phyloP scores from a whole-genome alignment of 768 basidiomycete species.

The Pleurotus giganteus region DNA sequence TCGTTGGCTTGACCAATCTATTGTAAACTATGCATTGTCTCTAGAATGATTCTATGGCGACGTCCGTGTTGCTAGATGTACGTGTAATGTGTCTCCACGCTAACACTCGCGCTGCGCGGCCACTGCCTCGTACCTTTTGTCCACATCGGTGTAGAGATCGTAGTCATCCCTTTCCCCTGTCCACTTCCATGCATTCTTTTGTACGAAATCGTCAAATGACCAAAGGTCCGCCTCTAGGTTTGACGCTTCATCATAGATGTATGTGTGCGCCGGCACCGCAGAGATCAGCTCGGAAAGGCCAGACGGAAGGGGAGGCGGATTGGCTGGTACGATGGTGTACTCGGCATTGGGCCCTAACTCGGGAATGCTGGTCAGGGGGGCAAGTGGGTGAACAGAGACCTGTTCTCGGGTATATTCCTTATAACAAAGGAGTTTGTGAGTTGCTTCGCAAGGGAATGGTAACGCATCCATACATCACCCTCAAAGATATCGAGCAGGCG shows the following conservation, averaged over 20 bases:
- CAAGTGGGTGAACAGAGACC: slow-evolving; percentile 59
- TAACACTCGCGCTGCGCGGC: not conserved
- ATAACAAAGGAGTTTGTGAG: not conserved
- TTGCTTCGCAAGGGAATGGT: not conserved
- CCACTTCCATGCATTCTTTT: slow-evolving; percentile 79
- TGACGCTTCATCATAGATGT: slow-evolving; percentile 56
- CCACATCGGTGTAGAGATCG: slow-evolving; percentile 44
- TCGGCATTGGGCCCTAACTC: slow-evolving; percentile 25
- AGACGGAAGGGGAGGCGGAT: slow-evolving; percentile 39
- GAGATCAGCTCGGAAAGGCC: slow-evolving; percentile 26
- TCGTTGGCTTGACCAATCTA: no score
- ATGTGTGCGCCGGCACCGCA: slow-evolving; percentile 60
- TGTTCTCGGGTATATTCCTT: slow-evolving; percentile 71
- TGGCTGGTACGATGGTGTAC: slow-evolving; percentile 36
- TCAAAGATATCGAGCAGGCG: slow-evolving; percentile 78
- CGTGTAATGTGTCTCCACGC: not conserved
- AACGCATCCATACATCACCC: slow-evolving; percentile 52
- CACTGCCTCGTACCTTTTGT: slow-evolving; percentile 39
- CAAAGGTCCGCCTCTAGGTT: slow-evolving; percentile 62
- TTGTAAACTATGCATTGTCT: no score
- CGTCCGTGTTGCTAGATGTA: not conserved
- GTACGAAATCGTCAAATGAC: slow-evolving; percentile 81
- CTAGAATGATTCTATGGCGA: no score
- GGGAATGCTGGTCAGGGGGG: slow-evolving; percentile 24
- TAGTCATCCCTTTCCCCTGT: slow-evolving; percentile 38